A percentile compares a stretch with the other conserved stretches of the same genome.
These are phyloP conservation scores for Thraustochytrium striatum DNA, from an alignment of 352 stramenopile species.

Conservation along the genomic window DNA sequence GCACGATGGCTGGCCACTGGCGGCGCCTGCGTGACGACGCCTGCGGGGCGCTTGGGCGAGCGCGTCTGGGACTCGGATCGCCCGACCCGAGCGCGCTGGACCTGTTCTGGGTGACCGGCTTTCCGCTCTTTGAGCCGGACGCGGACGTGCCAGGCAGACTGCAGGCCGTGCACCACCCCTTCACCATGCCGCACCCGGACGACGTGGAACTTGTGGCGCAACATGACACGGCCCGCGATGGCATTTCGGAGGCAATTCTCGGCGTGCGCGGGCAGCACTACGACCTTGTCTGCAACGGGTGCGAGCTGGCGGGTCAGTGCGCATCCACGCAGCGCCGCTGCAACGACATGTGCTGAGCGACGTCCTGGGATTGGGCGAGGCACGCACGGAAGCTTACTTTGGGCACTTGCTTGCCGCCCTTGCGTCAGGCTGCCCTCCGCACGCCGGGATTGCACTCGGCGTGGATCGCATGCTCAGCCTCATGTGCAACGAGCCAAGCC, in stretches of 20 bases:
- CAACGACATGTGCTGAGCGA: slow-evolving; percentile 72
- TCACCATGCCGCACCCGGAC: slow-evolving; percentile 66
- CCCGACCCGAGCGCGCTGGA: background rate
- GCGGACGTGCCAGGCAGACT: slow-evolving; percentile 63
- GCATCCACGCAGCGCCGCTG: slow-evolving; percentile 68
- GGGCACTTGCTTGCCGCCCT: slow-evolving; percentile 73
- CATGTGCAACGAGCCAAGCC: slow-evolving; percentile 64
- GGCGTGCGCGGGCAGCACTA: slow-evolving; percentile 68
- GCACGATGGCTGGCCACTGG: background rate
- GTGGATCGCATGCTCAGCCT: slow-evolving; percentile 76
- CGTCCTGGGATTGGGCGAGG: slow-evolving; percentile 64
- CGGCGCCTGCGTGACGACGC: slow-evolving; percentile 2
- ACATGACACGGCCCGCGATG: background rate
- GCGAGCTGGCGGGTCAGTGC: slow-evolving; percentile 77
- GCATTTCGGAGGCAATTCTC: background rate
- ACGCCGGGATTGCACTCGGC: slow-evolving; percentile 74
- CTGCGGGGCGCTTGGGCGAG: slow-evolving; percentile 1
- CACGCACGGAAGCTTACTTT: slow-evolving; percentile 64
- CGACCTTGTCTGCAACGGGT: slow-evolving; percentile 79
- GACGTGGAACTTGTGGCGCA: slow-evolving; percentile 53
- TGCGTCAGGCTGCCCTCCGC: slow-evolving; percentile 68
- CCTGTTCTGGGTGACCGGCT: slow-evolving; percentile 72
- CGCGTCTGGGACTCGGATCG: background rate
- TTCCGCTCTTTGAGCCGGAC: slow-evolving; percentile 75
- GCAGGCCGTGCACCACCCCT: slow-evolving; percentile 74